phyloP scores from a whole-genome alignment of 306 rosid species.

The Luffa acutangula region DNA sequence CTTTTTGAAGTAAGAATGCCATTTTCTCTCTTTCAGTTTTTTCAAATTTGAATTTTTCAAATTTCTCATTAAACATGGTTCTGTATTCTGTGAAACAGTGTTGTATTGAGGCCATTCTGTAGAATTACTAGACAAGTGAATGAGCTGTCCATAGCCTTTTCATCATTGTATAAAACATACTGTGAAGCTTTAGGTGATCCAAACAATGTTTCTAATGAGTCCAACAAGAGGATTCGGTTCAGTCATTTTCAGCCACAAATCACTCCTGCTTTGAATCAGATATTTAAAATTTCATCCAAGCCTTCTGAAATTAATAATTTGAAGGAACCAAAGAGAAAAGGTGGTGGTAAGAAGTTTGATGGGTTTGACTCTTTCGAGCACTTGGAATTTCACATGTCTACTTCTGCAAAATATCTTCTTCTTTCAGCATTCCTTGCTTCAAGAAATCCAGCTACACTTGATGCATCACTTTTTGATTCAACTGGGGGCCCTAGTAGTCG shows the following conservation, averaged over 20 bases:
- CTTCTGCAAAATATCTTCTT: conserved; percentile 86
- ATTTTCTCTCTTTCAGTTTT: neutral
- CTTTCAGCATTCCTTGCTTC: conserved; percentile 96
- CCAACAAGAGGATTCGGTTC: conserved; percentile 48
- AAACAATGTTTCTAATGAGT: conserved; percentile 48
- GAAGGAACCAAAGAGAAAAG: conserved; percentile 40
- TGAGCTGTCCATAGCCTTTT: conserved; percentile 52
- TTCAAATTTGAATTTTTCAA: conserved; percentile 7
- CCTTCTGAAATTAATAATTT: conserved; percentile 31
- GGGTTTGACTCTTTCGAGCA: conserved; percentile 33
- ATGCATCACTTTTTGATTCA: conserved; percentile 87
- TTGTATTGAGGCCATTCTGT: conserved; percentile 53
- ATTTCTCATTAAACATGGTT: conserved; percentile 6
- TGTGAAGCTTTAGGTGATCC: conserved; percentile 49
- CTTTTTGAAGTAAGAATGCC: conserved; percentile 52
- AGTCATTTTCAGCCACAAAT: conserved; percentile 50
- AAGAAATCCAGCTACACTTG: conserved; percentile 92
- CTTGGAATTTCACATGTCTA: conserved; percentile 70
- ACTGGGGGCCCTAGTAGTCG: conserved; percentile 67
- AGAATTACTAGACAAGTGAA: conserved; percentile 63
- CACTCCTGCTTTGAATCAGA: conserved; percentile 56
- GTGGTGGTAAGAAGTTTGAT: conserved; percentile 31
- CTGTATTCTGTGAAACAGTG: conserved; percentile 36
- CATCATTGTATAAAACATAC: conserved; percentile 49
- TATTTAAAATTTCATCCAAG: conserved; percentile 52